These are phyloP conservation scores for Diospyros kaki DNA, from an alignment of 148 eudicot species.

Conservation along the genomic window DNA sequence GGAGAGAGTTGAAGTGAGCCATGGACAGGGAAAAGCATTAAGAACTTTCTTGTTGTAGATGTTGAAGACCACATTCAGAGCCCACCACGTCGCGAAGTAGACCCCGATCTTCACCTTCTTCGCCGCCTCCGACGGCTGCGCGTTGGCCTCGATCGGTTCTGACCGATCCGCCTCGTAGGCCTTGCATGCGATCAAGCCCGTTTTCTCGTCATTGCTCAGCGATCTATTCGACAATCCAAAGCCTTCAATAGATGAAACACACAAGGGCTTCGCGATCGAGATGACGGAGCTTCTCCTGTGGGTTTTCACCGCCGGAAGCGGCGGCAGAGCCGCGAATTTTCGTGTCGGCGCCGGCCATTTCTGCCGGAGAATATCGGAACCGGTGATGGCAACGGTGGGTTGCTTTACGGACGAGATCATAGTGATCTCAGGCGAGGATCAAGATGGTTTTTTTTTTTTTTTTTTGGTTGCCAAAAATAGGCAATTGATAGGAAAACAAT, in stretches of 20 bases:
- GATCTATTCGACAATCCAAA: slow-evolving; percentile 24
- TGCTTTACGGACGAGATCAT: slow-evolving; percentile 70
- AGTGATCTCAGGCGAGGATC: slow-evolving; percentile 11
- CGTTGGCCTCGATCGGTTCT: slow-evolving; percentile 30
- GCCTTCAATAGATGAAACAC: slow-evolving; percentile 32
- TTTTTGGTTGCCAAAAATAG: background rate
- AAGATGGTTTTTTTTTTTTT: slow-evolving; percentile 1
- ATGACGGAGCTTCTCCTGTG: slow-evolving; percentile 23
- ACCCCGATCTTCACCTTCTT: slow-evolving; percentile 71
- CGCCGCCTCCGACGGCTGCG: slow-evolving; percentile 44
- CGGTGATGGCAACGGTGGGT: slow-evolving; percentile 34
- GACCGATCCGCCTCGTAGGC: slow-evolving; percentile 79
- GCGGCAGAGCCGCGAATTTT: slow-evolving; percentile 25
- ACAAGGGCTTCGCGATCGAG: slow-evolving; percentile 46
- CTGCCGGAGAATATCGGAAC: slow-evolving; percentile 38
- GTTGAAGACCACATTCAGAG: slow-evolving; percentile 83
- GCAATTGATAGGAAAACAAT: background rate
- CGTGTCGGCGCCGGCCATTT: slow-evolving; percentile 32
- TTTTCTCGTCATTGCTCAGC: slow-evolving; percentile 18
- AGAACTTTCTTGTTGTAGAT: slow-evolving; percentile 91
- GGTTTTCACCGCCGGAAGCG: slow-evolving; percentile 9
- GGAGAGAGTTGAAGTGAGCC: slow-evolving; percentile 90
- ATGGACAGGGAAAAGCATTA: slow-evolving; percentile 87
- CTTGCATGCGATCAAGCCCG: slow-evolving; percentile 42
- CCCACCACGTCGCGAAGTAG: slow-evolving; percentile 96